These are phyloP conservation scores for Quercus parvula DNA, from an alignment of 306 rosid genomes.

Conservation along the genomic window DNA sequence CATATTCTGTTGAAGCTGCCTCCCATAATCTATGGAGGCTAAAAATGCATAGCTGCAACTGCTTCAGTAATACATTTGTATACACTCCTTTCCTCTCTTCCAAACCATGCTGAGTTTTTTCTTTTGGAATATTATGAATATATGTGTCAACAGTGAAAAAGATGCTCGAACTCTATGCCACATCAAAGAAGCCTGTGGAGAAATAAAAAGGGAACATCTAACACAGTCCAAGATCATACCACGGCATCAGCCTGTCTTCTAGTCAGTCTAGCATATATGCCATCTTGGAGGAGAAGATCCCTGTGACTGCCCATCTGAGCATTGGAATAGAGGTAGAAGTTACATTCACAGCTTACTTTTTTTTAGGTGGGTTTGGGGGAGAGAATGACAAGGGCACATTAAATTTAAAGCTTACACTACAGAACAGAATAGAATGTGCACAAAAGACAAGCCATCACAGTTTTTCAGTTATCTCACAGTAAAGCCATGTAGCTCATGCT, in stretches of 20 bases:
- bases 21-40: not conserved
- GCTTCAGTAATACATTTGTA: conserved; percentile 11
- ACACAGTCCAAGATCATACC: conserved; percentile 39
- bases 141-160: conserved; percentile 32
- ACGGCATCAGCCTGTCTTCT: conserved; percentile 83
- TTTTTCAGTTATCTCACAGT: conserved; percentile 6
- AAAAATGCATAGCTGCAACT: not conserved
- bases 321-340: conserved; percentile 12
- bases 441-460: not conserved
- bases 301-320: conserved; percentile 74
- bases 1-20: conserved; percentile 23
- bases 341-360: not conserved
- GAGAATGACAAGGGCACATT: too few species aligned
- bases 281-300: conserved; percentile 72
- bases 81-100: conserved; percentile 12
- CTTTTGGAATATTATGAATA: conserved; percentile 14
- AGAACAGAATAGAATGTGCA: not conserved
- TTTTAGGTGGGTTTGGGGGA: too few species aligned
- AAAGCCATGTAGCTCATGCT: conserved; percentile 13
- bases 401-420: conserved; percentile 6
- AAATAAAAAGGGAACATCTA: not conserved
- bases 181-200: conserved; percentile 22
- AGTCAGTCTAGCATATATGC: conserved; percentile 71
- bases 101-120: not conserved
- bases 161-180: conserved; percentile 28